phyloP scores from a whole-genome alignment of 2,329 filamentous ascomycete genomes.

The Fusarium brevicatenulatum region DNA sequence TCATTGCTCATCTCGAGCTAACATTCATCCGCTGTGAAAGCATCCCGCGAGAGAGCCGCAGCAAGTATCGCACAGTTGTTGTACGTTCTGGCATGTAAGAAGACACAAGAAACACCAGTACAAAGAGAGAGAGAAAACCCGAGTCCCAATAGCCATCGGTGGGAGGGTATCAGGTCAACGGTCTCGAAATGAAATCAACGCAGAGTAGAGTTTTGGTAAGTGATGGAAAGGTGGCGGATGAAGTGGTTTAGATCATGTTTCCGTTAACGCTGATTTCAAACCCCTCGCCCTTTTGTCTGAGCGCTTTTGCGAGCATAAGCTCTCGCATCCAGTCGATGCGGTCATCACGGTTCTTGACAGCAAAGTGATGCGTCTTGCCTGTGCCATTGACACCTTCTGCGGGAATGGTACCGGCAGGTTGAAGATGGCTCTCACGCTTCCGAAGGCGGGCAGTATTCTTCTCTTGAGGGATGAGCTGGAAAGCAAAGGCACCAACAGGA shows the following conservation, averaged over 20 bases:
- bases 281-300: conserved; percentile 84
- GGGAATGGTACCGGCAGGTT: conserved; percentile 45
- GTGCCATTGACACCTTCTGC: conserved; percentile 66
- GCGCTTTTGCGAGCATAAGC: conserved; percentile 88
- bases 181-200: conserved; percentile 4
- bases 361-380: conserved; percentile 92
- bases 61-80: conserved; percentile 40
- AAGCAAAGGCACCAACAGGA: conserved; percentile 77
- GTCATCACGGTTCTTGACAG: conserved; percentile 86
- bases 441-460: conserved; percentile 63
- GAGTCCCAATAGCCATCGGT: not conserved
- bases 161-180: not conserved
- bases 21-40: conserved; percentile 43
- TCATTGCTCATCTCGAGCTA: conserved; percentile 43
- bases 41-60: conserved; percentile 45
- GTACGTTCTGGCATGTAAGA: conserved; percentile 37
- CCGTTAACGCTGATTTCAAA: conserved; percentile 87
- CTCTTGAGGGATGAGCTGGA: conserved; percentile 83
- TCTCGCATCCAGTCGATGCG: conserved; percentile 98
- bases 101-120: conserved; percentile 7
- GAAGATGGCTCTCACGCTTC: conserved; percentile 63
- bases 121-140: conserved; percentile 4
- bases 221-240: not conserved
- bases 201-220: conserved; percentile 15
- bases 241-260: conserved; percentile 68